phyloP scores from a whole-genome alignment of 768 basidiomycete genomes.

The Panellus pusillus region DNA sequence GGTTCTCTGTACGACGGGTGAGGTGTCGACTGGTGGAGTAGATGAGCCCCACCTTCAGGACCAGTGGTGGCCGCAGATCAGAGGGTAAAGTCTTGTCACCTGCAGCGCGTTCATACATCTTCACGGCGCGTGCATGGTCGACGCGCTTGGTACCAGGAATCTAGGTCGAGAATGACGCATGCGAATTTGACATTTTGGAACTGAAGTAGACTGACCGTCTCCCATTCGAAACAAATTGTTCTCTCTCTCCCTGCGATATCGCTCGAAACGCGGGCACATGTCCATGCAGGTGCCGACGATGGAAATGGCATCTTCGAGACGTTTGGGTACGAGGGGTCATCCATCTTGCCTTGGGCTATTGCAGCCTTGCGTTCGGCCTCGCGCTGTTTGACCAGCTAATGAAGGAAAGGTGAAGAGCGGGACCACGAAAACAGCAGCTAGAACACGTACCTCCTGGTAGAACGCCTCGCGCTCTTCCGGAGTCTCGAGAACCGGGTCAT shows the following conservation, averaged over 20 bases:
- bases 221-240: conserved; percentile 86
- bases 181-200: neutral
- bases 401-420: conserved; percentile 8
- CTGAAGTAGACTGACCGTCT: conserved; percentile 65
- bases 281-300: conserved; percentile 89
- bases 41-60: conserved; percentile 62
- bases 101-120: conserved; percentile 92
- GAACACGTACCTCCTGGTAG: conserved; percentile 64
- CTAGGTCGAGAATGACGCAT: conserved; percentile 46
- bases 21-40: conserved; percentile 3
- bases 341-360: conserved; percentile 84
- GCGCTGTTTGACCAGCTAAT: conserved; percentile 69
- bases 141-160: conserved; percentile 83
- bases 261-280: conserved; percentile 95
- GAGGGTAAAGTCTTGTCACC: conserved; percentile 91
- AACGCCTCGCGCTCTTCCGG: conserved; percentile 66
- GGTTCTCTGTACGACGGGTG: conserved; percentile 55
- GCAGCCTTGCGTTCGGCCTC: conserved; percentile 70
- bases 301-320: conserved; percentile 88
- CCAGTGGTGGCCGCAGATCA: conserved; percentile 83
- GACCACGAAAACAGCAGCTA: neutral
- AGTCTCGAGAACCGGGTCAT: conserved; percentile 55
- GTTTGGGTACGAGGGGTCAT: conserved; percentile 80
- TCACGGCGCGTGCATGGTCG: conserved; percentile 85
- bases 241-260: conserved; percentile 86